Evolutionary conservation across 2,329 filamentous ascomycete species (phyloP).

Genomic region (Diaporthe caulivora): DNA sequence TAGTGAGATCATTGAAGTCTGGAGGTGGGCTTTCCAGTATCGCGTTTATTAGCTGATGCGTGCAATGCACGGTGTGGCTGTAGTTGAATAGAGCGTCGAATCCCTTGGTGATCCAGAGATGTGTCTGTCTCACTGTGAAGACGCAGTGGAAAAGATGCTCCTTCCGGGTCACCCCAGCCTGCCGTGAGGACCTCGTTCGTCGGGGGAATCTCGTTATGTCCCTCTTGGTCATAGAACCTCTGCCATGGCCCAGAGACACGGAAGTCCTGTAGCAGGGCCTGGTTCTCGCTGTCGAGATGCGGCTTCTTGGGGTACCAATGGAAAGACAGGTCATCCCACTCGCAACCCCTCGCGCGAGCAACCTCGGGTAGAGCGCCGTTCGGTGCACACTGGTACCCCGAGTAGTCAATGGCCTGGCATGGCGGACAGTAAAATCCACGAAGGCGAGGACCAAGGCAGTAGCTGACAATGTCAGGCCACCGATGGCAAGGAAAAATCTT

Average conservation of each 20-base stretch:
- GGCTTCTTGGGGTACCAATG: neutral
- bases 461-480: neutral
- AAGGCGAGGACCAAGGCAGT: neutral
- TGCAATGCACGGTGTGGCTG: neutral
- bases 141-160: neutral
- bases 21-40: neutral
- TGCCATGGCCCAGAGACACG: neutral
- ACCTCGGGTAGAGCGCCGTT: neutral
- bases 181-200: neutral
- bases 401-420: neutral
- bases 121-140: neutral
- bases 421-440: neutral
- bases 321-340: neutral
- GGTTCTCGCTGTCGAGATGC: neutral
- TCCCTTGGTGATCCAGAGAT: constrained; percentile 2
- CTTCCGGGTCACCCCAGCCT: neutral
- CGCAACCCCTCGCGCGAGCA: neutral
- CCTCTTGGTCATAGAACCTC: neutral
- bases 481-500: neutral
- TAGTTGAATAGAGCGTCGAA: neutral
- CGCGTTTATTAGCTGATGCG: neutral
- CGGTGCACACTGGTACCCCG: neutral
- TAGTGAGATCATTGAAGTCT: neutral
- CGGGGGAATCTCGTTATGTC: neutral
- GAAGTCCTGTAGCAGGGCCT: neutral